These are phyloP conservation scores for Kuraishia capsulata DNA, from an alignment of 805 yeast genomes.

Conservation along the genomic window DNA sequence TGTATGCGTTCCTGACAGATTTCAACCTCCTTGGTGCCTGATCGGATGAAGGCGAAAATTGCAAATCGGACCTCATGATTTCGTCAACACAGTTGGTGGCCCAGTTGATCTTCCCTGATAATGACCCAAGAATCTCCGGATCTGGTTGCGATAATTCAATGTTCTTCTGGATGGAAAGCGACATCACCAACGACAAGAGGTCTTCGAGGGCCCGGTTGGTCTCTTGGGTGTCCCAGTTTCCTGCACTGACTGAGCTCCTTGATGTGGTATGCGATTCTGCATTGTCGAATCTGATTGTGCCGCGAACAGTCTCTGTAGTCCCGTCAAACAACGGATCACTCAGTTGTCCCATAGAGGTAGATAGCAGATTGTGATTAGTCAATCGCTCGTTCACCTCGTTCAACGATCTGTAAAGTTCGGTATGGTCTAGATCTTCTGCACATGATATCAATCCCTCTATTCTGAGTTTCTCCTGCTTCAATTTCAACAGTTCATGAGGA, in stretches of 20 bases:
- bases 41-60: conserved; percentile 10
- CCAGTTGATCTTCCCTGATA: conserved; percentile 20
- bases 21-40: background rate
- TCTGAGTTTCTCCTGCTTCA: conserved; percentile 3
- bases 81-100: conserved; percentile 15
- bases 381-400: background rate
- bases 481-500: conserved; percentile 8
- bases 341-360: background rate
- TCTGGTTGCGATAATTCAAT: conserved; percentile 28
- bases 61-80: background rate
- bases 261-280: conserved; percentile 4
- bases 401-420: conserved; percentile 4
- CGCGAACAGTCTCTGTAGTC: background rate
- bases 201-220: conserved; percentile 28
- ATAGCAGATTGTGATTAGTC: background rate
- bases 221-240: conserved; percentile 1
- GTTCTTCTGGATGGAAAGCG: conserved; percentile 33
- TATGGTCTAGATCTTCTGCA: conserved; percentile 8
- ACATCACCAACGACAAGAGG: conserved; percentile 35
- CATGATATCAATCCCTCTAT: conserved; percentile 6
- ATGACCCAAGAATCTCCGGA: conserved; percentile 10
- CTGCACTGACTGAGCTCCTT: background rate
- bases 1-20: conserved; percentile 2
- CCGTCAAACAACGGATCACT: background rate
- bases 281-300: conserved; percentile 20